phyloP scores from a whole-genome alignment of 192 early-diverging fungal species.

The Coemansia sp. region DNA sequence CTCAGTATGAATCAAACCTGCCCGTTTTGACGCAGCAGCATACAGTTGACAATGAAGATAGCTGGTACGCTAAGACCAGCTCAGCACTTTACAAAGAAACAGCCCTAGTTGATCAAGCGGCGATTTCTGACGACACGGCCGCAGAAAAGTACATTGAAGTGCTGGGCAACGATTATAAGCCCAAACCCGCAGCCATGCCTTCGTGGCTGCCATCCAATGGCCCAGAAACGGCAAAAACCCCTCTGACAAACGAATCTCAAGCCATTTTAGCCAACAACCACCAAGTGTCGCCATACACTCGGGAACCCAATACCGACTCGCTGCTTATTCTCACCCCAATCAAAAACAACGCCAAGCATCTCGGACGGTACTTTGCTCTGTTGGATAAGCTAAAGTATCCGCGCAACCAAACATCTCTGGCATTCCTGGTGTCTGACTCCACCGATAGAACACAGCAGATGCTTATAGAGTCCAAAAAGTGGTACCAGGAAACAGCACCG shows the following conservation, averaged over 20 bases:
- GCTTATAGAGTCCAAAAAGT: conserved; percentile 39
- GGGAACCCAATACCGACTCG: conserved; percentile 38
- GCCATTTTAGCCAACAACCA: conserved; percentile 29
- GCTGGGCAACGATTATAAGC: conserved; percentile 25
- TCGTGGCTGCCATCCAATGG: conserved; percentile 34
- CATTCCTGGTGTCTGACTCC: conserved; percentile 65
- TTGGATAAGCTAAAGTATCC: conserved; percentile 60
- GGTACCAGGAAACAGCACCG: conserved; percentile 47
- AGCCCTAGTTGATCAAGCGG: neutral
- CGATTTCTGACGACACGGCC: neutral
- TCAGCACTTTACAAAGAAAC: neutral
- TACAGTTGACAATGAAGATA: neutral
- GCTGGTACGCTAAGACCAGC: conserved; percentile 8
- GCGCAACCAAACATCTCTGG: conserved; percentile 61
- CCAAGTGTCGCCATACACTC: conserved; percentile 24
- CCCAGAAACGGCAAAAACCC: neutral
- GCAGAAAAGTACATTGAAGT: conserved; percentile 31
- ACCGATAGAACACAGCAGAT: conserved; percentile 59
- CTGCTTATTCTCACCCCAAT: conserved; percentile 65
- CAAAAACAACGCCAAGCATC: conserved; percentile 59
- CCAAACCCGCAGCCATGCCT: conserved; percentile 29
- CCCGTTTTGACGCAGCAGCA: neutral
- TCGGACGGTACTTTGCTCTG: conserved; percentile 62
- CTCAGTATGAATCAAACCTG: neutral
- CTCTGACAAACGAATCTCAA: conserved; percentile 26